These are phyloP conservation scores for Rhinocladiella mackenziei DNA, from an alignment of 2,329 filamentous ascomycete genomes.

Conservation along the genomic window DNA sequence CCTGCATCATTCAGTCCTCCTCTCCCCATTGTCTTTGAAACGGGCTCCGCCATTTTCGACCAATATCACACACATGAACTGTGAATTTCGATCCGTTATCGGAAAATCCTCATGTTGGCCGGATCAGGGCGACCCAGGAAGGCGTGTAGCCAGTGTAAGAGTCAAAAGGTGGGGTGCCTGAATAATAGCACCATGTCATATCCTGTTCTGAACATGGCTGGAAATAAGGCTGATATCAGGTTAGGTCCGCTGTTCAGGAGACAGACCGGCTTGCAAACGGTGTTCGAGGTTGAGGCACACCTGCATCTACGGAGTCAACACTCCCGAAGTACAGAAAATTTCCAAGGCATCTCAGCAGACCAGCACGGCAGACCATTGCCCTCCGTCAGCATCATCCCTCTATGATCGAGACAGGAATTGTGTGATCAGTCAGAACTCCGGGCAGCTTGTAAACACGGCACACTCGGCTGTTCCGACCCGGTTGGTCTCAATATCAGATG, in stretches of 20 bases:
- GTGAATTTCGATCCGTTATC: neutral
- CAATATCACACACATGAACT: neutral
- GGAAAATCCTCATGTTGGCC: neutral
- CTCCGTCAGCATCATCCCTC: too few relatives aligned
- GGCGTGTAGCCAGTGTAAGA: neutral
- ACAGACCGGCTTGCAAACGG: neutral
- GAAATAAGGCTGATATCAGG: neutral
- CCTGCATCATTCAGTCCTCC: neutral
- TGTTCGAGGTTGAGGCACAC: neutral
- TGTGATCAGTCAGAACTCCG: too few relatives aligned
- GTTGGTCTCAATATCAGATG: too few relatives aligned
- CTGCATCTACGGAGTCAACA: neutral
- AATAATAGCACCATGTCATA: neutral
- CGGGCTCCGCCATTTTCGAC: neutral
- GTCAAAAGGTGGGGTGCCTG: neutral
- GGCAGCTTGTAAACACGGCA: too few relatives aligned
- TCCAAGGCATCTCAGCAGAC: too few relatives aligned
- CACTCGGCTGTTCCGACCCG: too few relatives aligned
- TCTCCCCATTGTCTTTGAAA: neutral
- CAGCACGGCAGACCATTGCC: too few relatives aligned
- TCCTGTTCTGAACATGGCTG: neutral
- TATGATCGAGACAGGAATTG: too few relatives aligned
- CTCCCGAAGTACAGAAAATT: too few relatives aligned
- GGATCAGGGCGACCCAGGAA: slow-evolving; percentile 1
- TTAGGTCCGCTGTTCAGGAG: neutral